Conservation (phyloP, 1,284 basidiomycete genomes). For the Ustilago tritici region DNA sequence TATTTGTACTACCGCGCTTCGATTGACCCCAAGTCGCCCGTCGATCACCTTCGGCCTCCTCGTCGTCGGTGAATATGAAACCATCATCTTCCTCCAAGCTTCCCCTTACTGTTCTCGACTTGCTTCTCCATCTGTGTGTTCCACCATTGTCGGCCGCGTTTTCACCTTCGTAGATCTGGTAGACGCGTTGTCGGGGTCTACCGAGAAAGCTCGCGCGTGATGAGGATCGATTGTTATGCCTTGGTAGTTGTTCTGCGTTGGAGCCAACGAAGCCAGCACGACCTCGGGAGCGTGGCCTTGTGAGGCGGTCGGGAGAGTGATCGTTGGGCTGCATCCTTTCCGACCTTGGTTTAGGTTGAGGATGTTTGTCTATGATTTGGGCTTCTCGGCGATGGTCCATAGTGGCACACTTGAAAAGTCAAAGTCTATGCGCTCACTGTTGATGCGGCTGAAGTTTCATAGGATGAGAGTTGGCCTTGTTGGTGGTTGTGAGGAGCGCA, state of each 20-base stretch:
- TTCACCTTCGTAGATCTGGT: constrained; percentile 31
- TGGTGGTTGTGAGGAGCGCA: no score
- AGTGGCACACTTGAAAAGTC: not conserved
- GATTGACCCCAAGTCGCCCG: not conserved
- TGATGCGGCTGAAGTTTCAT: not conserved
- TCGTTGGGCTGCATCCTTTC: constrained; percentile 1
- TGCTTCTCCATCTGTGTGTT: constrained; percentile 26
- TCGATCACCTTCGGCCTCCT: not conserved
- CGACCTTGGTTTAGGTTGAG: constrained; percentile 7
- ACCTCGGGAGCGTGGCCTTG: constrained; percentile 27
- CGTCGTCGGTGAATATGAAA: constrained; percentile 37
- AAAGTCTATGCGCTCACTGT: not conserved
- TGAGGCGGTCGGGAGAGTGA: constrained; percentile 22
- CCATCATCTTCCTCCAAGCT: constrained; percentile 41
- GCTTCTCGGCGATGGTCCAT: constrained; percentile 1
- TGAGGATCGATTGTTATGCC: constrained; percentile 30
- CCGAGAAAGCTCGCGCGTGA: constrained; percentile 48
- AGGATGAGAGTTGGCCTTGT: not conserved
- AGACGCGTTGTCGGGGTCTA: constrained; percentile 40
- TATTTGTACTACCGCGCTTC: not conserved
- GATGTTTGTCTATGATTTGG: not conserved
- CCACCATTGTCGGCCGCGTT: not conserved
- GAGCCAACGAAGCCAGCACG: constrained; percentile 31
- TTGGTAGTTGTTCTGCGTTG: constrained; percentile 11
- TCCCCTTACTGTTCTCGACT: constrained; percentile 38